phyloP scores from a whole-genome alignment of 2,329 filamentous ascomycete species.

The Mariannaea sp. region DNA sequence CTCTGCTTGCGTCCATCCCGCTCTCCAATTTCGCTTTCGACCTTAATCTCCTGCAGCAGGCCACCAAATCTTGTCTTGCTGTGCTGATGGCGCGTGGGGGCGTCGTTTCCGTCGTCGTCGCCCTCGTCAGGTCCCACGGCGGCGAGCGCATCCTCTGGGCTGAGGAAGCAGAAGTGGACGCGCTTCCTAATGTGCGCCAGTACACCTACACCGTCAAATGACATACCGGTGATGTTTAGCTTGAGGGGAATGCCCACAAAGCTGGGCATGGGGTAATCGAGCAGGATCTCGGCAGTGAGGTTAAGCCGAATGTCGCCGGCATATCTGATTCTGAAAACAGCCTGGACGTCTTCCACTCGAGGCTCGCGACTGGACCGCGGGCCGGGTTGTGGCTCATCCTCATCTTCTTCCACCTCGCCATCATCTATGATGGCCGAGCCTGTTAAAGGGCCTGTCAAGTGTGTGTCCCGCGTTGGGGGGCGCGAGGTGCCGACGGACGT shows the following conservation, averaged over 20 bases:
- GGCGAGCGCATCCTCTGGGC: slow-evolving; percentile 85
- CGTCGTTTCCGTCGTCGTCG: slow-evolving; percentile 22
- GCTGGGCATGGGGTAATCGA: slow-evolving; percentile 98
- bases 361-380: slow-evolving; percentile 64
- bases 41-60: slow-evolving; percentile 86
- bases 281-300: slow-evolving; percentile 89
- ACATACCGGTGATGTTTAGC: slow-evolving; percentile 91
- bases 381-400: slow-evolving; percentile 30
- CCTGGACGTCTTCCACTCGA: slow-evolving; percentile 84
- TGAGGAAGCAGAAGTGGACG: slow-evolving; percentile 92
- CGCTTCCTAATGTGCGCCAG: slow-evolving; percentile 87
- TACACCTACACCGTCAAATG: slow-evolving; percentile 93
- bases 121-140: slow-evolving; percentile 61
- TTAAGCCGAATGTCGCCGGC: slow-evolving; percentile 85
- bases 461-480: slow-evolving; percentile 61
- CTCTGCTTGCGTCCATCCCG: slow-evolving; percentile 91
- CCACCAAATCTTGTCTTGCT: slow-evolving; percentile 62
- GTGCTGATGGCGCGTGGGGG: slow-evolving; percentile 36
- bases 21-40: slow-evolving; percentile 97
- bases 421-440: slow-evolving; percentile 48
- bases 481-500: slow-evolving; percentile 59
- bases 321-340: slow-evolving; percentile 89
- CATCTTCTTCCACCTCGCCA: slow-evolving; percentile 42
- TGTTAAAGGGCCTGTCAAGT: slow-evolving; percentile 41
- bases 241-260: slow-evolving; percentile 96